Base-by-base conservation (phyloP, 805 yeast species). In the Saccharomycopsis javanensis region DNA sequence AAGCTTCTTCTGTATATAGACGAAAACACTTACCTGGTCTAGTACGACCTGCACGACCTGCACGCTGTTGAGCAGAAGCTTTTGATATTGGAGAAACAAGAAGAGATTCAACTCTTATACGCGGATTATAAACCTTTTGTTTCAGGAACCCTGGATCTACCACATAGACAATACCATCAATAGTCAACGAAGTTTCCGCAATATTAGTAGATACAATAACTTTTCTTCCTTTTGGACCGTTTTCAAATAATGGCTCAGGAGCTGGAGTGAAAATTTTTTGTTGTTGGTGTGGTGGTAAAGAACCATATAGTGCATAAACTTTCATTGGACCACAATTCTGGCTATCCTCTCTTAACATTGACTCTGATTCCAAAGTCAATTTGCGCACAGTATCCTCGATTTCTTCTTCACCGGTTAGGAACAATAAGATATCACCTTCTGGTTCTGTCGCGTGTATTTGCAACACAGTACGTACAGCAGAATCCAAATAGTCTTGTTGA, bases 31-130 rank as follows among this genome's bases (percentile, higher is more conserved):
- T 92, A 68, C 99, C 99, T 15, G 98, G 97, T 67, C 96, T 82
- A 5, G 97, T 92, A 81, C 99, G 92, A 75, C 99, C 99, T 57
- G 99, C 99, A 80, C 99, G 88, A 80, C 99, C 99, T 35, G 98
- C 98, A 72, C 99, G 82, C 72, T 92, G 99, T 72, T 92, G 97
- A 1, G 99, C 96, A 52, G 95, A 85, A 0, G 99, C 99, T 72
- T 90, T 91, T 10, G 98, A 91, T 61, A 94, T 91, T 37, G 98
- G 98, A 7, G 97, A 88, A 4, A 94, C 98, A 55, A 92, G 77
- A 64, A 92, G 76, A 0, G 97, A 89, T 71, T 92, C 97, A 31
- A 92, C 97, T 71, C 99, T 80, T 58, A 92, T 88, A 70, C 97
- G 80, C 54, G 99, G 98, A 69, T 92, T 94, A 73, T 90, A 92